Base-by-base conservation (phyloP, 2,329 filamentous ascomycete species). In the Penicillium sp. region DNA sequence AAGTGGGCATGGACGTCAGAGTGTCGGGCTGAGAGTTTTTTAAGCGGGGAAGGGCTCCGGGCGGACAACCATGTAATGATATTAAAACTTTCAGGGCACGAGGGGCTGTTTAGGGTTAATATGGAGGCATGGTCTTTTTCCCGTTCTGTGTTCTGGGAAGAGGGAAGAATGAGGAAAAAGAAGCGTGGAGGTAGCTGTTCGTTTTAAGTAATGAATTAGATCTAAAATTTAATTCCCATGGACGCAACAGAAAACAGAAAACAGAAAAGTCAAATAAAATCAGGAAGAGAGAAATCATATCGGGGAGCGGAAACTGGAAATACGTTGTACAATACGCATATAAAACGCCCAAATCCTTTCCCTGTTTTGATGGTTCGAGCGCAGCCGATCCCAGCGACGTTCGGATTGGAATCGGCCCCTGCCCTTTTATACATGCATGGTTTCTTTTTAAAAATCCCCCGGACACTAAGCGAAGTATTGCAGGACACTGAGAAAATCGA, bases 231-330 rank as follows among this genome's bases (percentile, higher is more conserved):
- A 9, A 18, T 37, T 27, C 6, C 6, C 14, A 18, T 18, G 23
- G 11, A 12, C 9, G 33, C 12, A 26, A 23, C n/a, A 49, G 33
- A 37, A 18, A 26, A 23, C n/a, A 49, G 33, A 37, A 22, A 6
- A 26, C 3, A 9, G n/a, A 27, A 18, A 29, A 29, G n/a, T 12
- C 14, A 22, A 6, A 12, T 40, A 11, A 20, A 40, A 6, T 18
- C 1, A n/a, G 11, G 12, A 18, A 37, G n/a, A 18, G n/a, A 37
- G n/a, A 37, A 37, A 37, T 37, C 33, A 37, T 31, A 31, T 31
- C 12, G 33, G 18, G n/a, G 41, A 53, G 53, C 49, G 56, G 56
- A 56, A 54, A 51, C 51, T 29, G 26, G 51, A 59, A 59, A 56
- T 59, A 56, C 50, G 23, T 25, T 25, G 12, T 31, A 45, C 53